Evolutionary conservation across 2,329 filamentous ascomycete genomes (phyloP), one percentile per base, ranked within the genome.

Genomic region (Cladosporium sp.): DNA sequence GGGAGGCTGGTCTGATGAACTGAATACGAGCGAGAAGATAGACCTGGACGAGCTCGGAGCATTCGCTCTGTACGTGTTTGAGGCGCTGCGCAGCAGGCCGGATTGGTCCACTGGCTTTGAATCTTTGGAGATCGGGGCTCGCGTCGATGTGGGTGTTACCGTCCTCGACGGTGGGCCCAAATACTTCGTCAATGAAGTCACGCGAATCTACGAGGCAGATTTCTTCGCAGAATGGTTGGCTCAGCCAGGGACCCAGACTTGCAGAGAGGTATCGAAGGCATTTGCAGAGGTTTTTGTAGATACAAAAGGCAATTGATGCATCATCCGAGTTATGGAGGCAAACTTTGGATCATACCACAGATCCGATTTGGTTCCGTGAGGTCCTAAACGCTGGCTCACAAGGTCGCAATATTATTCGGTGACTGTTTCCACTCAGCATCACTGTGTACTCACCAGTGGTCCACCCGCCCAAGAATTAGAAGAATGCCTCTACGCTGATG

Each of bases 171-270:
- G 13, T 17, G 13, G 8, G 9, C 22, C 18, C n/a, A 18, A 12
- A 8, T 42, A 42, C 40, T 42, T 42, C 40, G 40, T 42, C 4
- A 42, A 42, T 20, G 40, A 42, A 42, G 22, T 42, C 13, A 42
- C 40, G 8, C 40, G 40, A n/a, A n/a, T 42, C 12, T 42, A 42
- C 15, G 40, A 42, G 22, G 40, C 40, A 27, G 40, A 42, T 12
- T 42, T 42, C 9, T 42, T 42, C 15, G 40, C 40, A 30, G 22
- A 42, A 13, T 42, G 40, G 40, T 29, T 42, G 40, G 13, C 40
- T 24, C 40, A 42, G 22, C 40, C 40, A 9, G 40, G 40, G 22
- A 42, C 40, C 3, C 40, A 42, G 7, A 42, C 22, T 9, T 42
- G 40, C n/a, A 30, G n/a, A 12, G 40, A 20, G 6, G 40, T 42